Percentiles rank a stretch among this genome's conserved stretches.
Evolutionary conservation across 805 yeast species (phyloP).

Genomic region (Metschnikowia sp.): DNA sequence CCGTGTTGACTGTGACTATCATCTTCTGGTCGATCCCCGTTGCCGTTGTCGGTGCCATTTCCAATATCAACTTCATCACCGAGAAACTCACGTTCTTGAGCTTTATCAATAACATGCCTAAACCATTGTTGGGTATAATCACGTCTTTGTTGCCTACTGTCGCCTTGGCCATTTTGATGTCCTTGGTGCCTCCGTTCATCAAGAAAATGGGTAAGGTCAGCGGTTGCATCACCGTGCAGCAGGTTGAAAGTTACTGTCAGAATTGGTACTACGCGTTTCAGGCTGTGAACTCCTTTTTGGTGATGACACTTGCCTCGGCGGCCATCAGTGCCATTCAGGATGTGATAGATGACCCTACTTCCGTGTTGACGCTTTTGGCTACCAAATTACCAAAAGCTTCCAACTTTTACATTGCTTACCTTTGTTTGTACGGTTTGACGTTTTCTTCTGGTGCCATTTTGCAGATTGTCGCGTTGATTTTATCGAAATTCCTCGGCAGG

Average conservation of each 20-base stretch:
- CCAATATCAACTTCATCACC: constrained; percentile 77
- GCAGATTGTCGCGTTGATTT: constrained; percentile 69
- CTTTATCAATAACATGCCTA: constrained; percentile 75
- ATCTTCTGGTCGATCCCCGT: constrained; percentile 97
- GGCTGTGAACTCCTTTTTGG: constrained; percentile 84
- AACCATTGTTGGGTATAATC: constrained; percentile 68
- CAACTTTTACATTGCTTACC: constrained; percentile 82
- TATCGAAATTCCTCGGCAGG: constrained; percentile 67
- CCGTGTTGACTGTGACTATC: constrained; percentile 63
- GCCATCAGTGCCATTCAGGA: constrained; percentile 72
- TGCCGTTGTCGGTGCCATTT: constrained; percentile 93
- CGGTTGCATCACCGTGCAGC: constrained; percentile 69
- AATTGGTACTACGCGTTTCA: constrained; percentile 88
- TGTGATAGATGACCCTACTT: constrained; percentile 60
- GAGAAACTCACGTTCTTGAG: constrained; percentile 67
- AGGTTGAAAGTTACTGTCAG: constrained; percentile 79
- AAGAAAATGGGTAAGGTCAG: constrained; percentile 69
- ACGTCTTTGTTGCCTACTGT: constrained; percentile 87
- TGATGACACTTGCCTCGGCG: constrained; percentile 79
- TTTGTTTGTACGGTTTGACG: constrained; percentile 77
- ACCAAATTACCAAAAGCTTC: constrained; percentile 82
- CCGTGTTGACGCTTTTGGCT: constrained; percentile 75
- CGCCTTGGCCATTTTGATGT: constrained; percentile 77
- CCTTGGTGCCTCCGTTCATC: constrained; percentile 80
- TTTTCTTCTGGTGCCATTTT: constrained; percentile 72